Percentiles rank a stretch among this genome's conserved stretches.
Conservation (phyloP, 768 basidiomycete genomes). For the Galerina marginata region DNA sequence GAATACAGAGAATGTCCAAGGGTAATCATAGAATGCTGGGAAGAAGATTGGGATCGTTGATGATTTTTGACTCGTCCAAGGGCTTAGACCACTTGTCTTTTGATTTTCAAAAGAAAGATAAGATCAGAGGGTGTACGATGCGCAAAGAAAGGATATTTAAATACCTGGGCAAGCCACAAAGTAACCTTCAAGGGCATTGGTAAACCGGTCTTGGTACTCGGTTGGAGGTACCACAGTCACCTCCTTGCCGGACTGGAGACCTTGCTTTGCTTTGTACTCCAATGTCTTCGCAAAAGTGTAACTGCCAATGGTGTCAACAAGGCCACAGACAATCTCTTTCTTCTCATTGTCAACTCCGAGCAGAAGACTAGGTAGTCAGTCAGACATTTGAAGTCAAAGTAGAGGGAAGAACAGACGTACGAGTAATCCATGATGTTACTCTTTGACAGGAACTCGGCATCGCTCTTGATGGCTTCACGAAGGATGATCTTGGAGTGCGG, state of each 20-base stretch:
- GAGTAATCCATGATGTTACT: slow-evolving; percentile 91
- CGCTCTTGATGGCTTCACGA: slow-evolving; percentile 67
- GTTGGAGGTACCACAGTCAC: slow-evolving; percentile 81
- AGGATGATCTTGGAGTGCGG: slow-evolving; percentile 79
- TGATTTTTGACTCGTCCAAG: slow-evolving; percentile 41
- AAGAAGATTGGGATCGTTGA: slow-evolving; percentile 43
- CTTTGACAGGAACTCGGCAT: slow-evolving; percentile 74
- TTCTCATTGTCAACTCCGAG: slow-evolving; percentile 72
- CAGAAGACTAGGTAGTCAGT: slow-evolving; percentile 53
- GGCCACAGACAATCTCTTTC: slow-evolving; percentile 75
- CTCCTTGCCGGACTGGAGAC: slow-evolving; percentile 68
- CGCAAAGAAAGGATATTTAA: slow-evolving; percentile 7
- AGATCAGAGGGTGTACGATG: not conserved
- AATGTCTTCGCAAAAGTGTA: slow-evolving; percentile 87
- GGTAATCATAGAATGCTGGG: slow-evolving; percentile 45
- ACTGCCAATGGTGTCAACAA: slow-evolving; percentile 87
- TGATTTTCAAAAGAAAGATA: not conserved
- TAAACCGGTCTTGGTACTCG: slow-evolving; percentile 81
- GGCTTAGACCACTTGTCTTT: slow-evolving; percentile 59
- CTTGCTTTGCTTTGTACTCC: slow-evolving; percentile 86
- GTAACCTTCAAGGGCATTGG: slow-evolving; percentile 73
- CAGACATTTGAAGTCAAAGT: not conserved
- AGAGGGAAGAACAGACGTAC: slow-evolving; percentile 45
- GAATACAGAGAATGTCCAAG: too few relatives aligned
- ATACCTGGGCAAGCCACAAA: slow-evolving; percentile 79